Conservation (phyloP, 2,329 filamentous ascomycete genomes). For the Lojkania enalia region DNA sequence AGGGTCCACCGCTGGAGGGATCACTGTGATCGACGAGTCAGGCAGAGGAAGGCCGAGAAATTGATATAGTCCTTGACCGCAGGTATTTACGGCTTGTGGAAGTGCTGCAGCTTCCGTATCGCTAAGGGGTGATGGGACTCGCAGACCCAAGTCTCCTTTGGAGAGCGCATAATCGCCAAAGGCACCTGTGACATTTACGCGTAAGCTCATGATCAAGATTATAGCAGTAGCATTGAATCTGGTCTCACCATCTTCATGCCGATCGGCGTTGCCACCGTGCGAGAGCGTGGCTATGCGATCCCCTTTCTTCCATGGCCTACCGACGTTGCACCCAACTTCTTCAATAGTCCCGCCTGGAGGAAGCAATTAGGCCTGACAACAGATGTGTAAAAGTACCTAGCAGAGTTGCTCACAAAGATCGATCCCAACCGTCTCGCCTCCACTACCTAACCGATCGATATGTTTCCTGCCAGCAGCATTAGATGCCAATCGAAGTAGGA, state of each 20-base stretch:
- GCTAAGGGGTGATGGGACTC: conserved; percentile 6
- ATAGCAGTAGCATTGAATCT: background rate
- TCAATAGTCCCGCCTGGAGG: conserved; percentile 6
- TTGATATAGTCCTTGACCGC: conserved; percentile 6
- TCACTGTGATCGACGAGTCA: conserved; percentile 6
- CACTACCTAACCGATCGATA: conserved; percentile 8
- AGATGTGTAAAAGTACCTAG: background rate
- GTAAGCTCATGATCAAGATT: background rate
- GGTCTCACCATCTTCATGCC: conserved; percentile 4
- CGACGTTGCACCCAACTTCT: conserved; percentile 5
- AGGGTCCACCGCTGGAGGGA: conserved; percentile 3
- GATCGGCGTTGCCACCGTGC: conserved; percentile 5
- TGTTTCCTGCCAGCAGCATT: conserved; percentile 6
- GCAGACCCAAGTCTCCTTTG: conserved; percentile 7
- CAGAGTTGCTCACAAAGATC: conserved; percentile 10
- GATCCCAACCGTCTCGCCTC: conserved; percentile 8
- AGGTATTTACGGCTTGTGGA: conserved; percentile 6
- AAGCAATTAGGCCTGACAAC: conserved; percentile 4
- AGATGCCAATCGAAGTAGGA: conserved; percentile 7
- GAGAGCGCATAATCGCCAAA: conserved; percentile 6
- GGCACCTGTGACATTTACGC: conserved; percentile 4
- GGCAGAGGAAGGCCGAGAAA: conserved; percentile 6
- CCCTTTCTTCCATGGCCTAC: conserved; percentile 8
- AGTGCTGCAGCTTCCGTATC: conserved; percentile 5
- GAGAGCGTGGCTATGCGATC: conserved; percentile 6